Evolutionary conservation across 495 filamentous ascomycete species (phyloP), one percentile per base, ranked within the genome.

Genomic region (Tuber calosporum): DNA sequence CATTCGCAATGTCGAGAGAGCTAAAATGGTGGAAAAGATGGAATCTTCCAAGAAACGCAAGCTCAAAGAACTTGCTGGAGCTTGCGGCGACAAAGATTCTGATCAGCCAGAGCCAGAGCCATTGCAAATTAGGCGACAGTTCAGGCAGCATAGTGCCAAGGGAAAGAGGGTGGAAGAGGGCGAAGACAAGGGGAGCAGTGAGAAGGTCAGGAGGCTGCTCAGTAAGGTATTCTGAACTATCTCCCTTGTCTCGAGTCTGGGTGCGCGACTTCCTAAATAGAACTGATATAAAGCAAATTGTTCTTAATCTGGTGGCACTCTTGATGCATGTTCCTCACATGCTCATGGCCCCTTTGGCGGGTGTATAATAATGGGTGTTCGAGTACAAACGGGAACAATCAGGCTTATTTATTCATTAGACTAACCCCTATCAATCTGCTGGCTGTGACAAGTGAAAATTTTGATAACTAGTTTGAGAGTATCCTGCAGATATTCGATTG

Each of bases 151-250:
- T 74, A 86, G 88, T 79, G 83, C 87, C 53, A 83, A 82, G 74
- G 75, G 75, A 82, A 84, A 85, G 81, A 77, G 84, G 77, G 76
- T 86, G 79, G 80, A 89, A 85, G 79, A 83, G 75, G 81, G 79
- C 68, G 79, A 84, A 77, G 70, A 82, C 22, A 84, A 83, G 67
- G 83, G 84, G 69, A 82, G 89, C 79, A 87, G 86, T 30, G 90
- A 91, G 66, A 88, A 91, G 77, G 88, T 92, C 20, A 89, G 90
- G 82, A 88, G 91, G 79, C 89, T 97, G 15, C 82, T 96, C 72
- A 92, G 90, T 79, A 91, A 91, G 84, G 92, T 96, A 71, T 96
- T 96, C 81, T 90, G 80, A 86, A 37, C 26, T 1, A 62, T 34
- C 2, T 17, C 11, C 53, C 13, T 34, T 19, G 30, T 19, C 26